Conservation (phyloP, 2,329 filamentous ascomycete genomes). For the Penicillium sp. region DNA sequence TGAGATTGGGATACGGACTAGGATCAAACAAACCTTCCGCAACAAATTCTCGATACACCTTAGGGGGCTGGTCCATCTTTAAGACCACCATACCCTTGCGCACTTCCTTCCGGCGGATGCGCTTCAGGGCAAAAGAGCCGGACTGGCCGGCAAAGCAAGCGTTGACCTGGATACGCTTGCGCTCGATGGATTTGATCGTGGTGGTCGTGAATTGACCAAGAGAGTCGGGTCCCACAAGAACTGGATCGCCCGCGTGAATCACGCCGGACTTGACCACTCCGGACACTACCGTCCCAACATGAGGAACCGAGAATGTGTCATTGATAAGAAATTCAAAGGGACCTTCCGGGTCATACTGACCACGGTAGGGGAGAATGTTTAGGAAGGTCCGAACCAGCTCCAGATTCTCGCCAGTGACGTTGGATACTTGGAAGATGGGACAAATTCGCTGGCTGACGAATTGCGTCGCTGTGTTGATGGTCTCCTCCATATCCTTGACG, state of each 20-base stretch:
- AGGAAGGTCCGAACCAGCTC: constrained; percentile 89
- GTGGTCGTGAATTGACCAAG: constrained; percentile 86
- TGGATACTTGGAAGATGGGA: constrained; percentile 96
- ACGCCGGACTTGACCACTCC: constrained; percentile 87
- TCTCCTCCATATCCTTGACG: constrained; percentile 86
- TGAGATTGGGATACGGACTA: background rate
- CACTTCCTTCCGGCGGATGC: constrained; percentile 84
- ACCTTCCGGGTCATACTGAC: constrained; percentile 81
- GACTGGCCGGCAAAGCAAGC: constrained; percentile 88
- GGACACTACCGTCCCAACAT: constrained; percentile 92
- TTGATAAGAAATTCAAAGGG: constrained; percentile 95
- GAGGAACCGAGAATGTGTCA: constrained; percentile 96
- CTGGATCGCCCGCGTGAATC: constrained; percentile 82
- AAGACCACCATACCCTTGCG: constrained; percentile 97
- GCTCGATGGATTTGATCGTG: constrained; percentile 85
- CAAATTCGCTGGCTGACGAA: constrained; percentile 95
- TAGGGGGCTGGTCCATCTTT: constrained; percentile 70
- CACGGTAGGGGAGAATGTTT: constrained; percentile 92
- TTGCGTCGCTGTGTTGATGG: constrained; percentile 90
- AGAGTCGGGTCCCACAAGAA: constrained; percentile 85
- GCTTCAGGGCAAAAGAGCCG: constrained; percentile 84
- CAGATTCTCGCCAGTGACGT: constrained; percentile 88
- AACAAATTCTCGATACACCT: constrained; percentile 71
- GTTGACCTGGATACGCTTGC: constrained; percentile 85
- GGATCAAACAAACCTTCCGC: constrained; percentile 60